Base-by-base conservation (phyloP, 306 rosid species). In the Vicia villosa region DNA sequence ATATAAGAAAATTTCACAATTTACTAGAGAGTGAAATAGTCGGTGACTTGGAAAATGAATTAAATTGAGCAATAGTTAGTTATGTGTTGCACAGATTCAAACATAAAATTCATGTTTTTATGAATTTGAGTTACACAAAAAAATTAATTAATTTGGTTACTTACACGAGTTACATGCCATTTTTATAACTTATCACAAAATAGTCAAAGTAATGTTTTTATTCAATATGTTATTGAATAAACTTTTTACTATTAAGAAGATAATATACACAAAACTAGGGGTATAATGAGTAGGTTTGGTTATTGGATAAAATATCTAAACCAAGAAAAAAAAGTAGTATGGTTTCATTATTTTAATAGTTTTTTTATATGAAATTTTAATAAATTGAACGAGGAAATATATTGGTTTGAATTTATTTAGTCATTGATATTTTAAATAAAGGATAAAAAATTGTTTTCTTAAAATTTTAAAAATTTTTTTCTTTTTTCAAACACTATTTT, bases 21-120 rank as follows among this genome's bases (percentile, higher is more conserved):
- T 62, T 52, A 61, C 71, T 50, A 51, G 57, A 40, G 10, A 24
- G 19, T 42, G 37, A 74, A 20, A 21, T 37, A 36, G 55, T 22
- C 22, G 14, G 69, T 42, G 22, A 61, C 47, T 68, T 17, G 58
- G 45, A 75, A 50, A 19, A 68, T 76, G 64, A 61, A 69, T 68
- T 60, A 14, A 4, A n/a, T 16, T 5, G 26, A 56, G 9, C 9
- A 22, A 36, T 68, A 14, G 36, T 64, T 45, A 56, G n/a, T n/a
- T n/a, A 14, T n/a, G 4, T 54, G 60, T 22, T 56, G 20, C 20
- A 45, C n/a, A 34, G 2, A 47, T 46, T 75, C 43, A 74, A 45
- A 30, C 66, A 34, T 34, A 34, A 28, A 34, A 34, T 34, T 34
- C 38, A 34, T 34, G 38, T 34, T 34, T 34, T 34, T 34, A 34